phyloP scores from a whole-genome alignment of 78 protist species.

The Dictyostelium capitatum region DNA sequence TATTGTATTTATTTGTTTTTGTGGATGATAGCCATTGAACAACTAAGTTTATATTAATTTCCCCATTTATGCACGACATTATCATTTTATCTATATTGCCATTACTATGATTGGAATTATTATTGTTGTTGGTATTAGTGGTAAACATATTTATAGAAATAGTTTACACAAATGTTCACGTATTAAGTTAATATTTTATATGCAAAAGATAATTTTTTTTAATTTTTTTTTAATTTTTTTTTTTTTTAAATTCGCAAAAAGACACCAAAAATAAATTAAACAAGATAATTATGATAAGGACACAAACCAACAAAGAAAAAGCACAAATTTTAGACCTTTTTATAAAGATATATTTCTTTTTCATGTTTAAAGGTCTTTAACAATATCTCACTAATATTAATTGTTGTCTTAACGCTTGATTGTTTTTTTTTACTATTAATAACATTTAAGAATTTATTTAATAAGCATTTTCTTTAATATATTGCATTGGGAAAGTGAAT shows the following conservation, averaged over 20 bases:
- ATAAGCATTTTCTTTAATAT: not conserved
- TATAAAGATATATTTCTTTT: too few species aligned
- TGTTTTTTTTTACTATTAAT: not conserved
- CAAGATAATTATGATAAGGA: too few species aligned
- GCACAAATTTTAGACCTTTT: too few species aligned
- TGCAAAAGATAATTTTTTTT: not conserved
- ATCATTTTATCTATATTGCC: constrained; percentile 5
- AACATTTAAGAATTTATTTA: not conserved
- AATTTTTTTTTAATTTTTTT: not conserved
- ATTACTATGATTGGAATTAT: not conserved
- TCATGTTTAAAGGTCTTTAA: too few species aligned
- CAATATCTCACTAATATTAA: too few species aligned
- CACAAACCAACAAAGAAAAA: too few species aligned
- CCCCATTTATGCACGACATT: not conserved
- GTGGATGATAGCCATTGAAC: constrained; percentile 6
- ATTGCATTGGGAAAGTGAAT: constrained; percentile 23
- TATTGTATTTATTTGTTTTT: constrained; percentile 11
- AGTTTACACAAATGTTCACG: too few species aligned
- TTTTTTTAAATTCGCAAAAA: too few species aligned
- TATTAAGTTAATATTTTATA: too few species aligned
- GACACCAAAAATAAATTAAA: too few species aligned
- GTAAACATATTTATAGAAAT: not conserved
- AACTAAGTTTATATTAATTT: not conserved
- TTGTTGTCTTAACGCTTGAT: too few species aligned
- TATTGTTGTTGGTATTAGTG: not conserved